Base-by-base conservation (phyloP, 2,329 filamentous ascomycete genomes). In the Cladophialophora exuberans region DNA sequence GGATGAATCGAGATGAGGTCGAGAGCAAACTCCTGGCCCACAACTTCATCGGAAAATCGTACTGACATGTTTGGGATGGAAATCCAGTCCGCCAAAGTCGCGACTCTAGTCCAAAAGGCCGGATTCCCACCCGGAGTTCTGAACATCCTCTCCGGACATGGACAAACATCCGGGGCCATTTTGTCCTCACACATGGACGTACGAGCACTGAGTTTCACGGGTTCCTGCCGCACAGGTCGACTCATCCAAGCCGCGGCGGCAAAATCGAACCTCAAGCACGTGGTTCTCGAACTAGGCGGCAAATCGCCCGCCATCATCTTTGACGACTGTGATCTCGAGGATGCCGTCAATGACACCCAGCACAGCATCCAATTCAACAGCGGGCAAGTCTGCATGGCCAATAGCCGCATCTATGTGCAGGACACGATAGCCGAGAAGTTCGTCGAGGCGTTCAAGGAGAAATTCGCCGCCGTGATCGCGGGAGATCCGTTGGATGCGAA, bases 181-280 rank as follows among this genome's bases (percentile, higher is more conserved):
- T 77, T 92, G 7, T 85, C 84, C 1, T 78, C 79, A 30, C 88
- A 92, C 67, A 73, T 83, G 28, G 81, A 80, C 35, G 79, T 93
- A 13, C 84, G 89, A 65, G 91, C 91, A 74, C 78, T 93, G 56
- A 86, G 88, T 0, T 92, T 92, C 61, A 92, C 88, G 0, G 89
- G 88, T 26, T 88, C 84, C 2, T 91, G 88, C 0, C 76, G 76
- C 1, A 91, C 88, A 0, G 89, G 85, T 3, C 81, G 83, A 46
- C 79, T 86, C 44, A 89, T 92, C 59, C 90, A 91, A 86, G 88
- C 88, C 66, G 79, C 83, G 71, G 87, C 88, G 0, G 79, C 83
- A 13, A 72, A 79, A 0, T 64, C 68, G 36, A 89, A 76, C n/a
- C 69, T 84, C 65, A 84, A 84, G 70, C 83, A 83, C 59, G 81